phyloP scores from a whole-genome alignment of 176 grass and related monocot species.

The Avena insularis region DNA sequence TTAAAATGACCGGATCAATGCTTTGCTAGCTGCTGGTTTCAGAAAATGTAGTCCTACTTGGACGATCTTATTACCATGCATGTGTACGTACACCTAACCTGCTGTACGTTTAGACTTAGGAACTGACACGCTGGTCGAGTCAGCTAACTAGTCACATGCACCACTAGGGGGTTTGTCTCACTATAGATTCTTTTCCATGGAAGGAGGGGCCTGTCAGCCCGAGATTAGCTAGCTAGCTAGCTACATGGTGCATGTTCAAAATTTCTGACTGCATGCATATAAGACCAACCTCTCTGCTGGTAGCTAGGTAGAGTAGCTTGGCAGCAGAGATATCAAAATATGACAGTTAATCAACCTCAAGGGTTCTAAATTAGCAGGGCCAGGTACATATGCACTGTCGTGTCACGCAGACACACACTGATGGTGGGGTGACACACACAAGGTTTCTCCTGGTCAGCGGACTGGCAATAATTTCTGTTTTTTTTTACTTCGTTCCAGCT shows the following conservation, averaged over 20 bases:
- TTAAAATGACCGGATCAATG: conserved; percentile 8
- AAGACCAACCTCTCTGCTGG: neutral
- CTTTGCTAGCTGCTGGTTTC: neutral
- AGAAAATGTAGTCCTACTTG: neutral
- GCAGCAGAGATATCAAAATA: neutral
- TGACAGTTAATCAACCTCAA: neutral
- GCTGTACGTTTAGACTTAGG: too few relatives aligned
- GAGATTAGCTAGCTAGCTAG: conserved; percentile 16
- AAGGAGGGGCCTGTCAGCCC: conserved; percentile 39
- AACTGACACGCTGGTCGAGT: neutral
- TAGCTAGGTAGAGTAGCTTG: neutral
- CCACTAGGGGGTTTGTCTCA: conserved; percentile 10
- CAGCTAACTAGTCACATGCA: conserved; percentile 32
- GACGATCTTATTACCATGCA: neutral
- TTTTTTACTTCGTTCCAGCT: neutral
- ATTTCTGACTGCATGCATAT: conserved; percentile 19
- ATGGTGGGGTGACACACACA: neutral
- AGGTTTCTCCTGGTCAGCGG: neutral
- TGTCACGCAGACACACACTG: neutral
- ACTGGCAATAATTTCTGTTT: neutral
- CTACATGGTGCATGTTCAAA: conserved; percentile 20
- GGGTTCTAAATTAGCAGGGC: neutral
- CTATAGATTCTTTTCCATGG: conserved; percentile 50
- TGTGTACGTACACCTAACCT: neutral
- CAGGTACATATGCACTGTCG: conserved; percentile 27